Base-by-base conservation (phyloP, 2,329 filamentous ascomycete species). In the Colletotrichum chlorophyti region DNA sequence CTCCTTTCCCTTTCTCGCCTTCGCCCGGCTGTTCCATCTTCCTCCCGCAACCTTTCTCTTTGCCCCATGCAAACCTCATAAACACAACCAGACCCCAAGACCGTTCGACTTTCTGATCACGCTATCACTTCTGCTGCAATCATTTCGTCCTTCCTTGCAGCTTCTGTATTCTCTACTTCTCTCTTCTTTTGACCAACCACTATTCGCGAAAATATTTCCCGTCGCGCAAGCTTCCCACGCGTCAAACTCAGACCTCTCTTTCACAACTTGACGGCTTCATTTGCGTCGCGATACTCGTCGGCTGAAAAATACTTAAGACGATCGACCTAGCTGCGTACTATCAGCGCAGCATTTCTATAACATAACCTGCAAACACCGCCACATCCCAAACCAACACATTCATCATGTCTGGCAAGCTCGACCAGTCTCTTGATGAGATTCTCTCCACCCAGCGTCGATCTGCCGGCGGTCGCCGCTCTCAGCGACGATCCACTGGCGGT, bases 381-480 rank as follows among this genome's bases (percentile, higher is more conserved):
- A 50, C 26, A 14, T 37, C 12, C n/a, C n/a, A n/a, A n/a, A n/a
- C n/a, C n/a, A n/a, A n/a, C 34, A 42, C 60, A 63, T 63, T 70
- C 76, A 89, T 68, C 66, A 96, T 97, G 93, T 91, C 92, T 82
- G 89, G 87, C 81, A 97, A 97, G 82, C 90, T 99, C 72, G 93
- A 97, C 77, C 89, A 96, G 82, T 93, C 93, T 81, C 91, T 99
- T 67, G 95, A 98, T 76, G 93, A 97, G 80, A 97, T 99, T 78
- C 88, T 97, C 82, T 91, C 90, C 75, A 90, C 87, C 72, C 87
- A 85, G 75, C 85, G 83, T 68, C 79, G 79, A 68, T 83, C 76
- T 78, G 84, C 77, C 73, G 80, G 74, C 72, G 80, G 77, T 75
- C 83, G 83, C 64, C 77, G 76, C 65, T 74, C 73, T 58, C 70